These are phyloP conservation scores for Penicillium sp. DNA, from an alignment of 2,329 filamentous ascomycete genomes.

Conservation along the genomic window DNA sequence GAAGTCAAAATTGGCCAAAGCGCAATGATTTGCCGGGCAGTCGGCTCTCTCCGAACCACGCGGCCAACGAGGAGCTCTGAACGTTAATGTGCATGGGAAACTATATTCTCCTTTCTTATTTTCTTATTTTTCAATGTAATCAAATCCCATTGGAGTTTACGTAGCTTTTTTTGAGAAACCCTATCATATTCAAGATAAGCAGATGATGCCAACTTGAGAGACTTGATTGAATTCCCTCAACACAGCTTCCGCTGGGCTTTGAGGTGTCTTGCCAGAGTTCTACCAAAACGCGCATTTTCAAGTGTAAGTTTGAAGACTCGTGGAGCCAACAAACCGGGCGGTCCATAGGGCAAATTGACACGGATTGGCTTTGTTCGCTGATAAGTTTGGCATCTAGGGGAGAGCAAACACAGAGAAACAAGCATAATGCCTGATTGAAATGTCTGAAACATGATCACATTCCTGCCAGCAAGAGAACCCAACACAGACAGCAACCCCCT, in stretches of 20 bases:
- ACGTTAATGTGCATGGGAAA: no score
- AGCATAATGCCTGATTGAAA: not conserved
- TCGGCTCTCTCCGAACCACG: not conserved
- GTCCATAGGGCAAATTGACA: conserved; percentile 31
- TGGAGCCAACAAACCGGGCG: conserved; percentile 37
- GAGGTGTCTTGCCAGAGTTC: no score
- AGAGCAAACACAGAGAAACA: not conserved
- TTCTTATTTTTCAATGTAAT: no score
- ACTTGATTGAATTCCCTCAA: no score
- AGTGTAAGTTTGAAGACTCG: conserved; percentile 39
- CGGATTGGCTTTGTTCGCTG: conserved; percentile 38
- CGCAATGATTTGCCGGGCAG: not conserved
- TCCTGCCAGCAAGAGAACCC: conserved; percentile 38
- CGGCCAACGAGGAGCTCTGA: not conserved
- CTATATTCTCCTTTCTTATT: no score
- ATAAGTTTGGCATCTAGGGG: conserved; percentile 21
- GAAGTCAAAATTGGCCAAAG: not conserved
- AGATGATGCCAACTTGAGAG: no score
- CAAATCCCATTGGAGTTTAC: no score
- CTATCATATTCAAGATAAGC: no score
- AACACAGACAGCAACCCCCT: conserved; percentile 30
- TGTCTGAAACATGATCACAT: conserved; percentile 20
- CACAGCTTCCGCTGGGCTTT: no score
- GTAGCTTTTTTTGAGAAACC: no score
- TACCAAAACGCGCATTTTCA: conserved; percentile 11